These are phyloP conservation scores for Primulina huaijiensis DNA, from an alignment of 257 asterid genomes.

Conservation along the genomic window DNA sequence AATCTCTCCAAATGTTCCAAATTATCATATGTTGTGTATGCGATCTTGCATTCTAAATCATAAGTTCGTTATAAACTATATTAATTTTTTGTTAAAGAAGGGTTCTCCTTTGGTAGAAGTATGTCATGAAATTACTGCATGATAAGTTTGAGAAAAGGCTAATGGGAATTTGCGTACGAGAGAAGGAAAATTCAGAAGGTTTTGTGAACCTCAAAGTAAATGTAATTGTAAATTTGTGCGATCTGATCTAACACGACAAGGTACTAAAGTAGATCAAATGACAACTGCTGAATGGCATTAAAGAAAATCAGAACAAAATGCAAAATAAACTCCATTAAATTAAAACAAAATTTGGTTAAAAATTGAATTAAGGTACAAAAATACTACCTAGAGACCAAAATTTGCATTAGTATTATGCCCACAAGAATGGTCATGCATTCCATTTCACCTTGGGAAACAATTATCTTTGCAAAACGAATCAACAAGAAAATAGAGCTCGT, in stretches of 20 bases:
- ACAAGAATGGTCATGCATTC: constrained; percentile 7
- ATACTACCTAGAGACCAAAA: constrained; percentile 17
- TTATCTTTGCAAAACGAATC: constrained; percentile 1
- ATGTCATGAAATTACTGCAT: too few relatives aligned
- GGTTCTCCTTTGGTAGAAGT: too few relatives aligned
- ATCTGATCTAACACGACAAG: not conserved
- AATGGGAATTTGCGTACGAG: too few relatives aligned
- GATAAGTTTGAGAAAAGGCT: too few relatives aligned
- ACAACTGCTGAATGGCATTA: not conserved
- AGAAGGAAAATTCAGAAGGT: too few relatives aligned
- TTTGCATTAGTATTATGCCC: constrained; percentile 7
- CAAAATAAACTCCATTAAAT: not conserved
- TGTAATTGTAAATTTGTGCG: not conserved
- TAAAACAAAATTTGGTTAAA: constrained; percentile 11
- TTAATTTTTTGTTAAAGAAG: too few relatives aligned
- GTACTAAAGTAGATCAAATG: not conserved
- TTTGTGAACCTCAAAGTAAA: too few relatives aligned
- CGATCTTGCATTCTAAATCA: too few relatives aligned
- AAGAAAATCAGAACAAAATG: too few relatives aligned
- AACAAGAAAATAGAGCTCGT: constrained; percentile 1
- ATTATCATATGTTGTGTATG: too few relatives aligned
- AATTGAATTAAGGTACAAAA: constrained; percentile 10
- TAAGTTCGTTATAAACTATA: too few relatives aligned
- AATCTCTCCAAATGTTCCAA: too few relatives aligned
- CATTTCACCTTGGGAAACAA: constrained; percentile 6